phyloP scores from a whole-genome alignment of 2,329 filamentous ascomycete species.

The Claviceps lovelessii region DNA sequence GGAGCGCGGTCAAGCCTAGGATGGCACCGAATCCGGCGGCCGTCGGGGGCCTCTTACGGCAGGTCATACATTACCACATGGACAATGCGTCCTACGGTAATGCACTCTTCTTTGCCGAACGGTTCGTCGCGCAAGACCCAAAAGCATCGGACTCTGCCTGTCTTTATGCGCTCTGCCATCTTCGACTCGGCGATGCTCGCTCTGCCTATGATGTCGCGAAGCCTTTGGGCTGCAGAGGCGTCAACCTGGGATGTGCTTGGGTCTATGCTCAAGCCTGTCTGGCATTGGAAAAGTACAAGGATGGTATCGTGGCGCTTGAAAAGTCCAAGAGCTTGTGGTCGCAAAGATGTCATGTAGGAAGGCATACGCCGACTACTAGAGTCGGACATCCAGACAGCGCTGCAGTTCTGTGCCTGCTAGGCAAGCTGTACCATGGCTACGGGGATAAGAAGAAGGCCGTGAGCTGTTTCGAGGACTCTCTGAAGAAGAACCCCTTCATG shows the following conservation, averaged over 20 bases:
- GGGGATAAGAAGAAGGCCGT: constrained; percentile 74
- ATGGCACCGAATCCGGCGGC: constrained; percentile 41
- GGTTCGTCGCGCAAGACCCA: constrained; percentile 71
- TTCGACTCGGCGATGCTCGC: constrained; percentile 67
- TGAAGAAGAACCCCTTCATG: constrained; percentile 89
- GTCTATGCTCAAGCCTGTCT: constrained; percentile 84
- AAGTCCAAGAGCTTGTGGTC: constrained; percentile 65
- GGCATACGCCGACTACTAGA: constrained; percentile 64
- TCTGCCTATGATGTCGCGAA: constrained; percentile 77
- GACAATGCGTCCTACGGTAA: constrained; percentile 84
- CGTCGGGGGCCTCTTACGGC: constrained; percentile 39
- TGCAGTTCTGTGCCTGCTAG: constrained; percentile 68
- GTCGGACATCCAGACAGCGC: constrained; percentile 69
- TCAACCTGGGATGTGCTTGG: constrained; percentile 76
- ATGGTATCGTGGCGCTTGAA: constrained; percentile 73
- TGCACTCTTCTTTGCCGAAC: constrained; percentile 83
- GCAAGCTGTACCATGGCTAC: constrained; percentile 72
- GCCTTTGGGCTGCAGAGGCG: constrained; percentile 51
- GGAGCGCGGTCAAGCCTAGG: constrained; percentile 9
- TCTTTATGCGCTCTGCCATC: constrained; percentile 70
- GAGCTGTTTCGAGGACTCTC: constrained; percentile 70
- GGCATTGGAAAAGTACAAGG: constrained; percentile 60
- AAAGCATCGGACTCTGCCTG: constrained; percentile 69
- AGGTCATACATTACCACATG: constrained; percentile 54
- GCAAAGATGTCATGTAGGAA: constrained; percentile 63